phyloP scores from a whole-genome alignment of 176 grass and related monocot genomes.

The Oryza officinalis region DNA sequence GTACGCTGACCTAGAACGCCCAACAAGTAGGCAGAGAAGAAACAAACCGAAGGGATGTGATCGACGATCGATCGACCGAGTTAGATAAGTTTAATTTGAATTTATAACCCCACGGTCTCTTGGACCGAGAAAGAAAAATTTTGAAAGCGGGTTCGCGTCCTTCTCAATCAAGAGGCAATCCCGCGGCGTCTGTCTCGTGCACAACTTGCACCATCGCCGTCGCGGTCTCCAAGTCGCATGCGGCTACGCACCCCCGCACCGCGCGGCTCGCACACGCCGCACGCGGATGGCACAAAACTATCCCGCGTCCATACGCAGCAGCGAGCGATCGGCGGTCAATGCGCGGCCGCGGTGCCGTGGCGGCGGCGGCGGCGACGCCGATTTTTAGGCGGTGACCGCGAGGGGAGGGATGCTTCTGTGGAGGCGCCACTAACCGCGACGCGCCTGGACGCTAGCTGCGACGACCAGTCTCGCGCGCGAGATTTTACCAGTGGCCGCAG shows the following conservation, averaged over 20 bases:
- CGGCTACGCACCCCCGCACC: background rate
- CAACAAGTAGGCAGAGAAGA: background rate
- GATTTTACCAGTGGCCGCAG: background rate
- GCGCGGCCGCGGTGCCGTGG: background rate
- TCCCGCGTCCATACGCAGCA: too few species aligned
- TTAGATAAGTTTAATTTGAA: background rate
- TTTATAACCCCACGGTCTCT: conserved; percentile 2
- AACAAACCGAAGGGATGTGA: too few species aligned
- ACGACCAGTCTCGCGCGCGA: background rate
- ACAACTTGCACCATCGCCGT: background rate
- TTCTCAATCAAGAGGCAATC: conserved; percentile 40
- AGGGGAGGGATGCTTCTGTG: background rate
- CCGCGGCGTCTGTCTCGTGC: background rate
- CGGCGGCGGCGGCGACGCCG: too few species aligned
- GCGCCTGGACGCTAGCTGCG: background rate
- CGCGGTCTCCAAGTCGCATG: background rate
- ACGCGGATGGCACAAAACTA: too few species aligned
- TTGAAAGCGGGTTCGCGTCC: conserved; percentile 15
- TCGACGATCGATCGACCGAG: too few species aligned
- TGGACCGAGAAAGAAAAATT: background rate
- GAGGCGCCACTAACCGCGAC: conserved; percentile 28
- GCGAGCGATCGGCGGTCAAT: background rate
- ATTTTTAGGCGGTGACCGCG: background rate
- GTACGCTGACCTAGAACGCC: background rate
- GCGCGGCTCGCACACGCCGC: too few species aligned